These are phyloP conservation scores for Cryptomeria japonica DNA, from an alignment of 75 land plant genomes.

Conservation along the genomic window DNA sequence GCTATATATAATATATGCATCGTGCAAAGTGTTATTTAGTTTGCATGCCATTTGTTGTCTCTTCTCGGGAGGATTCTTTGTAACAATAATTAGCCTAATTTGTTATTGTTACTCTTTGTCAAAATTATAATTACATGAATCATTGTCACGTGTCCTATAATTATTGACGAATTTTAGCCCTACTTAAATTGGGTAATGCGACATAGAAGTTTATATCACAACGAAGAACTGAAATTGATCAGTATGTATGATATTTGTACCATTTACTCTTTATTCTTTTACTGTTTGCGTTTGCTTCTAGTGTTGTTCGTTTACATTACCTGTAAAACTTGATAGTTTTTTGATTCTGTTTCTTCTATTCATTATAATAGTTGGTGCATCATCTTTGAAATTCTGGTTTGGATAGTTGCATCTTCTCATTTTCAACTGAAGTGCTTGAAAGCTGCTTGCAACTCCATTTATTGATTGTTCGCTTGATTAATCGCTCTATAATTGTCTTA, in stretches of 20 bases:
- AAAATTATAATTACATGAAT: not conserved
- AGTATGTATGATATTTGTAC: not conserved
- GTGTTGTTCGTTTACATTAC: not conserved
- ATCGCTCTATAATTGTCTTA: too few relatives aligned
- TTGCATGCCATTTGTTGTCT: not conserved
- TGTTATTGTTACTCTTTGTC: not conserved
- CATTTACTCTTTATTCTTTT: not conserved
- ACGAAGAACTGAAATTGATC: not conserved
- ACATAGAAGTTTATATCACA: not conserved
- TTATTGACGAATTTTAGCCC: not conserved
- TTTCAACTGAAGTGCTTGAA: not conserved
- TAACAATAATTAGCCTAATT: not conserved
- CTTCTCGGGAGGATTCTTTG: slow-evolving; percentile 3
- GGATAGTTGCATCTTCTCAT: not conserved
- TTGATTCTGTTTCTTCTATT: too few relatives aligned
- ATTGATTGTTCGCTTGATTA: too few relatives aligned
- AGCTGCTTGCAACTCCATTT: not conserved
- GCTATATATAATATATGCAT: not conserved
- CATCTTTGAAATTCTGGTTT: not conserved
- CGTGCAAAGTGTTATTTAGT: not conserved
- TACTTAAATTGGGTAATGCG: not conserved
- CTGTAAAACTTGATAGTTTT: too few relatives aligned
- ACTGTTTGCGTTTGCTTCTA: not conserved
- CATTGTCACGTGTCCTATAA: not conserved
- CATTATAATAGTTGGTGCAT: not conserved